Conservation (phyloP, 768 basidiomycete species). For the Solioccasus polychromus region DNA sequence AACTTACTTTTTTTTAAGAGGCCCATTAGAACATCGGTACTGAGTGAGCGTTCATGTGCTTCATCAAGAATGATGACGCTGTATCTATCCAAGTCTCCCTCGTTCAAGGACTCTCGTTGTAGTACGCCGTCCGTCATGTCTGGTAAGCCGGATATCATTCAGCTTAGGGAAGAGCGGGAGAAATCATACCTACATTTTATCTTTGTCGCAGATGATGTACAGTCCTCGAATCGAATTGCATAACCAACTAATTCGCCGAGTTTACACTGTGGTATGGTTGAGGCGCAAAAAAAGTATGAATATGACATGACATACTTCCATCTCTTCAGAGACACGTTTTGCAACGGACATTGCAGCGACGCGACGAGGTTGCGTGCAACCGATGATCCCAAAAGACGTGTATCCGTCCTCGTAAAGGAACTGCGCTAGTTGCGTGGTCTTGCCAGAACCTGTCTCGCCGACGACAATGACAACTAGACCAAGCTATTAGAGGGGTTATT, state of each 20-base stretch:
- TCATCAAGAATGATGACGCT: conserved; percentile 98
- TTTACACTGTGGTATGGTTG: conserved; percentile 57
- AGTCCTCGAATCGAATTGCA: conserved; percentile 98
- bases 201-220: conserved; percentile 89
- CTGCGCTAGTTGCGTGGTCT: conserved; percentile 94
- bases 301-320: conserved; percentile 64
- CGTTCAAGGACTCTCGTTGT: conserved; percentile 96
- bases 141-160: conserved; percentile 29
- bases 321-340: conserved; percentile 99
- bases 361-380: conserved; percentile 97
- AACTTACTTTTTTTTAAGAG: conserved; percentile 83
- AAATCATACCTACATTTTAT: conserved; percentile 80
- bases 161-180: not conserved
- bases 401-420: conserved; percentile 98
- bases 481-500: not conserved
- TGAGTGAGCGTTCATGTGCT: conserved; percentile 95
- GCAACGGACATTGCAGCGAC: conserved; percentile 99
- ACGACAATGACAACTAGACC: conserved; percentile 84
- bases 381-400: conserved; percentile 83
- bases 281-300: not conserved
- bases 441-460: conserved; percentile 99
- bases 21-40: conserved; percentile 98
- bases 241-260: conserved; percentile 92
- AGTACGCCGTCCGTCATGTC: conserved; percentile 99
- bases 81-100: conserved; percentile 97